These are phyloP conservation scores for Ustilago crameri DNA, from an alignment of 1,284 basidiomycete genomes.

Conservation along the genomic window DNA sequence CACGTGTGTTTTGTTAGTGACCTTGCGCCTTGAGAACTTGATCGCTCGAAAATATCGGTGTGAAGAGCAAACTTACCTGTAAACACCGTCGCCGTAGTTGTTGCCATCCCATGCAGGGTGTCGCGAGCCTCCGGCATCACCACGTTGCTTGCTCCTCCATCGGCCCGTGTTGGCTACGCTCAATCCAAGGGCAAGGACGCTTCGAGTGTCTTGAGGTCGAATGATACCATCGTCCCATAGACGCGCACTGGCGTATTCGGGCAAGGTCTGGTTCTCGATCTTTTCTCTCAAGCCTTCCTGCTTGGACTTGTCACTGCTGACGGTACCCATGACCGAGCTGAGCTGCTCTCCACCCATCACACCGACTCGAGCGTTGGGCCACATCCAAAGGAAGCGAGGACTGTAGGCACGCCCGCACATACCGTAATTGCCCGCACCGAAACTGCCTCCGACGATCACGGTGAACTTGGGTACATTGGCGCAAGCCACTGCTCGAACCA, in stretches of 20 bases:
- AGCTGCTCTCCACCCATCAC: slow-evolving; percentile 96
- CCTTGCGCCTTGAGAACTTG: no score
- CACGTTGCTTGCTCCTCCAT: slow-evolving; percentile 51
- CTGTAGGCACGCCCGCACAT: slow-evolving; percentile 76
- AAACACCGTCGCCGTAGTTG: slow-evolving; percentile 53
- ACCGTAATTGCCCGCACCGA: slow-evolving; percentile 89
- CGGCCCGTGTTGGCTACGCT: slow-evolving; percentile 73
- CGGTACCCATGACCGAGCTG: slow-evolving; percentile 88
- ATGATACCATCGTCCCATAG: slow-evolving; percentile 97
- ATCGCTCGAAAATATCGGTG: no score
- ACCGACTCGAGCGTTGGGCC: slow-evolving; percentile 95
- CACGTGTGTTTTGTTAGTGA: background rate
- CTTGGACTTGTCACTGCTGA: slow-evolving; percentile 72
- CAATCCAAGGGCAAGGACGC: slow-evolving; percentile 84
- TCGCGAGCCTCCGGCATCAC: slow-evolving; percentile 34
- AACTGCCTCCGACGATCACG: slow-evolving; percentile 92
- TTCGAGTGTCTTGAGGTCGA: slow-evolving; percentile 87
- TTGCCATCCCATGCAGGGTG: slow-evolving; percentile 64
- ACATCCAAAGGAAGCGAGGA: slow-evolving; percentile 95
- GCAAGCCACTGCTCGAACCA: slow-evolving; percentile 94
- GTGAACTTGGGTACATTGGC: slow-evolving; percentile 94
- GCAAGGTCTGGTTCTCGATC: slow-evolving; percentile 87
- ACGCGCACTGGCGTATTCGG: slow-evolving; percentile 85
- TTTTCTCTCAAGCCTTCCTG: slow-evolving; percentile 75
- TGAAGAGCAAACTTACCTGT: slow-evolving; percentile 13